phyloP scores from a whole-genome alignment of 2,329 filamentous ascomycete species.

The Xylariaceae sp. region DNA sequence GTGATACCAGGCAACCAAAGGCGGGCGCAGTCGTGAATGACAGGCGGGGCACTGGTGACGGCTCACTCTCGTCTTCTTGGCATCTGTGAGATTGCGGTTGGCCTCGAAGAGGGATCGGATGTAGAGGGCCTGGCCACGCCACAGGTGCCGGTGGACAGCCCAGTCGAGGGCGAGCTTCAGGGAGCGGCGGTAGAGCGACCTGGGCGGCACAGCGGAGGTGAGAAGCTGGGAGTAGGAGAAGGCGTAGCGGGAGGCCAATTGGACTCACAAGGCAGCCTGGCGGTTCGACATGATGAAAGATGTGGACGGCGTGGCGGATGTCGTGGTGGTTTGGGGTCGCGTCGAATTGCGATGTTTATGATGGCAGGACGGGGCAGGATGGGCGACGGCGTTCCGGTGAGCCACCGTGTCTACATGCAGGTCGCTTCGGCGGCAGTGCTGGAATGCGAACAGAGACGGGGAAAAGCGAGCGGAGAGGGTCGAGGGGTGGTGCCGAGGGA shows the following conservation, averaged over 20 bases:
- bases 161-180: slow-evolving; percentile 93
- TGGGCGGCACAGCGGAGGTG: slow-evolving; percentile 29
- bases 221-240: slow-evolving; percentile 7
- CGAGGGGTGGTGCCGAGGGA: too few relatives aligned
- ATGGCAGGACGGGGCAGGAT: background rate
- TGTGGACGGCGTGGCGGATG: background rate
- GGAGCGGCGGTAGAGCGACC: slow-evolving; percentile 84
- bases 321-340: background rate
- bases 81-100: slow-evolving; percentile 80
- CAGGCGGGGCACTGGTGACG: background rate
- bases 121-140: slow-evolving; percentile 94
- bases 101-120: slow-evolving; percentile 94
- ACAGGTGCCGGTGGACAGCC: slow-evolving; percentile 87
- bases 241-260: background rate
- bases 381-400: too few relatives aligned
- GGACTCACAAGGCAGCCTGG: slow-evolving; percentile 51
- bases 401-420: too few relatives aligned
- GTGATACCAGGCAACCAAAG: slow-evolving; percentile 5
- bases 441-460: too few relatives aligned
- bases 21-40: background rate
- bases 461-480: too few relatives aligned
- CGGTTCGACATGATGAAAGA: slow-evolving; percentile 42
- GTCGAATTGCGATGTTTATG: background rate
- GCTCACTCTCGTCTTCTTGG: slow-evolving; percentile 77
- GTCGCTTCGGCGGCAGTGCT: too few relatives aligned